These are phyloP conservation scores for Basipetospora chlamydospora DNA, from an alignment of 2,329 filamentous ascomycete genomes.

Conservation along the genomic window DNA sequence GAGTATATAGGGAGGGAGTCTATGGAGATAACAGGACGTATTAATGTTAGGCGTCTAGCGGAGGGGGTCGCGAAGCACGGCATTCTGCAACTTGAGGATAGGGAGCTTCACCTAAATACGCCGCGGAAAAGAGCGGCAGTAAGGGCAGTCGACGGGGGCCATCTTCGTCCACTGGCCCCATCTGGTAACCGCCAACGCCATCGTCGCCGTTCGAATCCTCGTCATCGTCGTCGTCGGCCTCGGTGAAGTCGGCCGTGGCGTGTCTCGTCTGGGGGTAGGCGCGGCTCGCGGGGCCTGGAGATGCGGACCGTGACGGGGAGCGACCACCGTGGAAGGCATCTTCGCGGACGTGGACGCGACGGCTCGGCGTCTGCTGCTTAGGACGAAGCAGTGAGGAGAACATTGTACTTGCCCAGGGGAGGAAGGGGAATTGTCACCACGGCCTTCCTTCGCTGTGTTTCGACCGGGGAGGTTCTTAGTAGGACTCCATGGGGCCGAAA, in stretches of 20 bases:
- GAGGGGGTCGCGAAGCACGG: no score
- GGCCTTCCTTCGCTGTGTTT: constrained; percentile 5
- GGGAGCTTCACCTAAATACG: constrained; percentile 49
- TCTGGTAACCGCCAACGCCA: constrained; percentile 11
- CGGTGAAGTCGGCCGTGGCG: constrained; percentile 51
- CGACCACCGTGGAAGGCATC: background rate
- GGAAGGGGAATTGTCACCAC: no score
- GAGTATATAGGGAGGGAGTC: constrained; percentile 81
- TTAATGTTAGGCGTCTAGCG: constrained; percentile 11
- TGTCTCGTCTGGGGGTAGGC: constrained; percentile 24
- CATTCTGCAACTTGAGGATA: constrained; percentile 6
- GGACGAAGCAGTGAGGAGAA: constrained; percentile 5
- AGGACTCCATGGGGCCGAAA: constrained; percentile 6
- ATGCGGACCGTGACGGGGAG: constrained; percentile 1
- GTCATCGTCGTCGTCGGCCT: constrained; percentile 41
- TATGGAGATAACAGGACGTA: constrained; percentile 23
- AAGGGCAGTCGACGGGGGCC: constrained; percentile 19
- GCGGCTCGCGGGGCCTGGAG: constrained; percentile 4
- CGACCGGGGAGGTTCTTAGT: no score
- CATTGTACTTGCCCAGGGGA: no score
- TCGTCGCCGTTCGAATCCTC: constrained; percentile 24
- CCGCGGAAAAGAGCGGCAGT: constrained; percentile 67
- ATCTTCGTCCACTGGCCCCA: constrained; percentile 8
- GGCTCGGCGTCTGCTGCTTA: constrained; percentile 4
- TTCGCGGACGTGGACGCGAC: constrained; percentile 2